Evolutionary conservation across 176 grass and related monocot species (phyloP).

Genomic region (Aechmea fasciata): DNA sequence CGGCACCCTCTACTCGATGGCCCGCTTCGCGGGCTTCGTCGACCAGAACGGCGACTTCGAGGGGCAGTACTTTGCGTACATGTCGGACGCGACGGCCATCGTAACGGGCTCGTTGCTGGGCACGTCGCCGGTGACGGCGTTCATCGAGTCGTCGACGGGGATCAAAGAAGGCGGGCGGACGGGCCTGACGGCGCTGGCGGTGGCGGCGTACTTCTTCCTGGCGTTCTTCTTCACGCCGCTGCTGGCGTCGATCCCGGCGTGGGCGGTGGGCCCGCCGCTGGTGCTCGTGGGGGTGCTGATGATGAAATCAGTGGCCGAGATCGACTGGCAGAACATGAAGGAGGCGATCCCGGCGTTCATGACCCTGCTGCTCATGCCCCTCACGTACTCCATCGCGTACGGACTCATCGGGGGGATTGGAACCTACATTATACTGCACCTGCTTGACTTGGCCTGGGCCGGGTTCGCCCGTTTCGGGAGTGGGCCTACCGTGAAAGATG

Average conservation of each 20-base stretch:
- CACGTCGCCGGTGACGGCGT: conserved; percentile 59
- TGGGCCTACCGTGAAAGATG: no score
- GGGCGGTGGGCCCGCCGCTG: conserved; percentile 73
- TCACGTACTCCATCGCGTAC: conserved; percentile 87
- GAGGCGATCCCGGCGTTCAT: conserved; percentile 78
- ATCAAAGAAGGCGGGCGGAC: conserved; percentile 69
- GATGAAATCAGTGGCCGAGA: conserved; percentile 76
- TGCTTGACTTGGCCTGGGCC: conserved; percentile 38
- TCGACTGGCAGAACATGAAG: conserved; percentile 69
- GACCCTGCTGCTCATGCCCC: conserved; percentile 64
- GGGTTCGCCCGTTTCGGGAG: neutral
- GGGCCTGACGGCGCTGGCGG: conserved; percentile 50
- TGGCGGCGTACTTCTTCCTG: conserved; percentile 43
- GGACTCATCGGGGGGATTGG: conserved; percentile 66
- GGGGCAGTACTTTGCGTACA: conserved; percentile 82
- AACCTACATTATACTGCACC: conserved; percentile 55
- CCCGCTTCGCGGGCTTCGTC: conserved; percentile 66
- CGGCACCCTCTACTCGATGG: conserved; percentile 66
- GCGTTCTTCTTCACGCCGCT: conserved; percentile 70
- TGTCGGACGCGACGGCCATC: conserved; percentile 78
- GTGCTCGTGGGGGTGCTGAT: conserved; percentile 76
- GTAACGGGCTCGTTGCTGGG: conserved; percentile 56
- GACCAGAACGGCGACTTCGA: conserved; percentile 69
- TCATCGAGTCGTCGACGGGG: conserved; percentile 78
- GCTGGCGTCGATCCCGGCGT: conserved; percentile 61